Base-by-base conservation (phyloP, 768 basidiomycete species). In the Podaxis pistillaris region DNA sequence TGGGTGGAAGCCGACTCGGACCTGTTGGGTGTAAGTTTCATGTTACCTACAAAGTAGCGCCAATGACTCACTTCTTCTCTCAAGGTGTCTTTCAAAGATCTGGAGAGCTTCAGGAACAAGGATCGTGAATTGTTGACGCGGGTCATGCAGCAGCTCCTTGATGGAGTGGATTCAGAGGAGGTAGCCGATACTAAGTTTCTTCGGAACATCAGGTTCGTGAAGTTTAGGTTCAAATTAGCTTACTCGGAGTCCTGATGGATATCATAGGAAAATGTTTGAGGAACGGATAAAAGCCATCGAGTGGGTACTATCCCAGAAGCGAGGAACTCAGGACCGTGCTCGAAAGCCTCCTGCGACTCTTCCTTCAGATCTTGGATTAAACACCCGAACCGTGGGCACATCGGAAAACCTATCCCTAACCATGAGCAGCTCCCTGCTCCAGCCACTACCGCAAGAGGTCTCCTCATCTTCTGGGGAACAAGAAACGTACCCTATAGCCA, bases 281-380 rank as follows among this genome's bases (percentile, higher is more conserved):
- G 57, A 63, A 19, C 57, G 65, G 22, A 49, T 65, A 12, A 37
- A 37, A 26, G 58, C 62, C 1, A 54, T 65, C 28, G 49, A 63
- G 15, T 56, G 61, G 61, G 54, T 56, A 8, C 47, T 28, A 36
- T 22, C 54, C 4, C 54, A 26, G 7, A 56, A 30, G 6, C 46
- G 38, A 38, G 36, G 46, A 5, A 40, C 4, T 19, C 61, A 56
- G 24, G 30, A 37, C 1, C 38, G 37, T 22, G n/a, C n/a, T 9
- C 26, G n/a, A 37, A 26, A 8, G 49, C 9, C 22, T 12, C 26
- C 49, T 28, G 3, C 22, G 24, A 28, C 49, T 13, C 24, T 12
- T 15, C 13, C 49, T 50, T 5, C 49, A 22, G 26, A 50, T 15
- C 22, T 4, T 50, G 22, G 3, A 12, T 4, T 22, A 12, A 13